These are phyloP conservation scores for Botryotinia globosa DNA, from an alignment of 2,329 filamentous ascomycete species.

Conservation along the genomic window DNA sequence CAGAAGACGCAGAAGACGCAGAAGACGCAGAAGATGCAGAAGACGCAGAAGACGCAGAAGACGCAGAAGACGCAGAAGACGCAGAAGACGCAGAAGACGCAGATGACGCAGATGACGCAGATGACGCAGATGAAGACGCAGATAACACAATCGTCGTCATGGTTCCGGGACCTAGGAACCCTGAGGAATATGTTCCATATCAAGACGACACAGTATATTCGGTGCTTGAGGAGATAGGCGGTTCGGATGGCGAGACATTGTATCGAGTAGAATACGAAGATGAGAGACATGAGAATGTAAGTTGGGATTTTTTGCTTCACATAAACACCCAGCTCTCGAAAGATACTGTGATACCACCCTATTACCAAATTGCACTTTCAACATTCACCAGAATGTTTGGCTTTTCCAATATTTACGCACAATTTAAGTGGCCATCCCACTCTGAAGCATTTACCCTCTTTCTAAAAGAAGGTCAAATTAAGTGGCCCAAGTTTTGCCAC, in stretches of 20 bases:
- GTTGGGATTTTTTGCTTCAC: slow-evolving; percentile 24
- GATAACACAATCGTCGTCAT: slow-evolving; percentile 30
- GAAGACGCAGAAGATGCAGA: background rate
- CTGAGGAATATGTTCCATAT: slow-evolving; percentile 35
- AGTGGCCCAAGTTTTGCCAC: background rate
- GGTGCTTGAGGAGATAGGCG: slow-evolving; percentile 32
- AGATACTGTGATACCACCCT: background rate
- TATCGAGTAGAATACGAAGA: slow-evolving; percentile 39
- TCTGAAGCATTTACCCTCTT: background rate
- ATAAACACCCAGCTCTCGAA: background rate
- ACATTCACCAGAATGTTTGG: background rate
- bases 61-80: background rate
- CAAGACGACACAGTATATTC: slow-evolving; percentile 36
- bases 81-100: background rate
- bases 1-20: background rate
- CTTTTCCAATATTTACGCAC: background rate
- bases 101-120: background rate
- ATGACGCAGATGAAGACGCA: background rate
- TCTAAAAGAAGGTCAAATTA: background rate
- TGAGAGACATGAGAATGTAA: slow-evolving; percentile 37
- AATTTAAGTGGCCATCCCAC: background rate
- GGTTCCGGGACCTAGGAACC: slow-evolving; percentile 30
- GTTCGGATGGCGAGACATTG: slow-evolving; percentile 24
- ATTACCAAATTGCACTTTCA: background rate
- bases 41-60: background rate